These are phyloP conservation scores for Tolypocladium amazonense DNA, from an alignment of 2,329 filamentous ascomycete species.

Conservation along the genomic window DNA sequence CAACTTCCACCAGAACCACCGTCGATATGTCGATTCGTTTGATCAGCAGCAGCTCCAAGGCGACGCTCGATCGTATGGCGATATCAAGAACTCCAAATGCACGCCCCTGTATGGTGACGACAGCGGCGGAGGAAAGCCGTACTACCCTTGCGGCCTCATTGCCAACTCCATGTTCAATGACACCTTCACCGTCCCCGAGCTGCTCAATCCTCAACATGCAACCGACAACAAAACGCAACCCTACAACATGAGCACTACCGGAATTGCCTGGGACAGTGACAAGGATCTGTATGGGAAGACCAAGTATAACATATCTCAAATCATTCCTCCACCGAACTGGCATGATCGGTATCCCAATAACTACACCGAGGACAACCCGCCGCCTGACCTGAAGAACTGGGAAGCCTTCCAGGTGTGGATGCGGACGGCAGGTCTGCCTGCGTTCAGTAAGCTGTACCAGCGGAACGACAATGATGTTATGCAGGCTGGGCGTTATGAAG, in stretches of 20 bases:
- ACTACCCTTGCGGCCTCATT: slow-evolving; percentile 92
- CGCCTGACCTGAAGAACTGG: slow-evolving; percentile 63
- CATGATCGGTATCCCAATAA: slow-evolving; percentile 53
- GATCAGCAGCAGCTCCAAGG: slow-evolving; percentile 74
- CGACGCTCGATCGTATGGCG: slow-evolving; percentile 43
- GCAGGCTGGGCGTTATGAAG: slow-evolving; percentile 59
- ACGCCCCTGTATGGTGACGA: slow-evolving; percentile 54
- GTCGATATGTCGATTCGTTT: slow-evolving; percentile 87
- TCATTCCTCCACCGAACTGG: slow-evolving; percentile 87
- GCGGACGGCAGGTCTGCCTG: slow-evolving; percentile 87
- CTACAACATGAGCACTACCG: slow-evolving; percentile 69
- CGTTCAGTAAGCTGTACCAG: slow-evolving; percentile 86
- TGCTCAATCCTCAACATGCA: slow-evolving; percentile 37
- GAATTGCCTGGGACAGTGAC: slow-evolving; percentile 83
- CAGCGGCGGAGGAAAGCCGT: slow-evolving; percentile 49
- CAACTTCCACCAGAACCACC: slow-evolving; percentile 98
- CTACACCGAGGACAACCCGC: slow-evolving; percentile 54
- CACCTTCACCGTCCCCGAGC: slow-evolving; percentile 58
- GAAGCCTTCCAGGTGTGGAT: slow-evolving; percentile 98
- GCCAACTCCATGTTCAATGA: slow-evolving; percentile 98
- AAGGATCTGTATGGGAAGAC: slow-evolving; percentile 65
- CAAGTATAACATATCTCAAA: slow-evolving; percentile 51
- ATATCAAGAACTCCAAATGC: slow-evolving; percentile 62
- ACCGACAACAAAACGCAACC: slow-evolving; percentile 25
- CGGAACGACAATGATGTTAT: slow-evolving; percentile 66